These are phyloP conservation scores for Aspergillus diversus DNA, from an alignment of 495 filamentous ascomycete species.

Conservation along the genomic window DNA sequence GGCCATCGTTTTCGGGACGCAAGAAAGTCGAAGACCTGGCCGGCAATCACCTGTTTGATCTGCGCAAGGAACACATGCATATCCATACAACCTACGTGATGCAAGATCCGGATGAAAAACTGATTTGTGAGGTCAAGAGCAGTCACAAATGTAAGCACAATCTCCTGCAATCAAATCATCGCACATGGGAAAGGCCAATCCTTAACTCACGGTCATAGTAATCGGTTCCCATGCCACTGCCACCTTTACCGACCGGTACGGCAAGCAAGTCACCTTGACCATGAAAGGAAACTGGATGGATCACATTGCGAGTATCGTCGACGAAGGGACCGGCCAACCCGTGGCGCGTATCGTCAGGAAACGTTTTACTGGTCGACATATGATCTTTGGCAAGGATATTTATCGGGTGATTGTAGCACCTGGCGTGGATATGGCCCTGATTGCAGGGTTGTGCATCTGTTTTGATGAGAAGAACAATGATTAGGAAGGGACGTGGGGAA, in stretches of 20 bases:
- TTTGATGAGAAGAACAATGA: conserved; percentile 66
- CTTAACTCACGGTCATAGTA: conserved; percentile 26
- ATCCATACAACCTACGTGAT: conserved; percentile 6
- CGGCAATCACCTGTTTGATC: conserved; percentile 3
- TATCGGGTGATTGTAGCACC: conserved; percentile 63
- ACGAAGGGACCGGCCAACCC: conserved; percentile 42
- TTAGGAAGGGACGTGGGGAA: not conserved
- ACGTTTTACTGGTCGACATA: conserved; percentile 54
- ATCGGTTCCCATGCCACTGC: conserved; percentile 37
- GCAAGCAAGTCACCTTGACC: conserved; percentile 20
- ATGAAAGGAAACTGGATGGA: conserved; percentile 38
- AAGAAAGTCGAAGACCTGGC: conserved; percentile 1
- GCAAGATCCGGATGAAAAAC: conserved; percentile 36
- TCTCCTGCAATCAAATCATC: not conserved
- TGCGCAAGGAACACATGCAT: conserved; percentile 7
- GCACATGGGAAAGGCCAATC: not conserved
- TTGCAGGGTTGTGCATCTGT: conserved; percentile 63
- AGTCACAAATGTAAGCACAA: conserved; percentile 49
- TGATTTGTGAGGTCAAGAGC: conserved; percentile 55
- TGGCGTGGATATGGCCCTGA: conserved; percentile 60
- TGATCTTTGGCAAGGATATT: conserved; percentile 61
- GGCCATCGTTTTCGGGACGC: not conserved
- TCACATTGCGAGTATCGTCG: conserved; percentile 32
- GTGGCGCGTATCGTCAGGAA: conserved; percentile 61
- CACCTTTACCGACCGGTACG: conserved; percentile 28